A percentile compares a stretch with the other conserved stretches of the same genome.
Conservation (phyloP, 1,284 basidiomycete species). For the Ustilago curta region DNA sequence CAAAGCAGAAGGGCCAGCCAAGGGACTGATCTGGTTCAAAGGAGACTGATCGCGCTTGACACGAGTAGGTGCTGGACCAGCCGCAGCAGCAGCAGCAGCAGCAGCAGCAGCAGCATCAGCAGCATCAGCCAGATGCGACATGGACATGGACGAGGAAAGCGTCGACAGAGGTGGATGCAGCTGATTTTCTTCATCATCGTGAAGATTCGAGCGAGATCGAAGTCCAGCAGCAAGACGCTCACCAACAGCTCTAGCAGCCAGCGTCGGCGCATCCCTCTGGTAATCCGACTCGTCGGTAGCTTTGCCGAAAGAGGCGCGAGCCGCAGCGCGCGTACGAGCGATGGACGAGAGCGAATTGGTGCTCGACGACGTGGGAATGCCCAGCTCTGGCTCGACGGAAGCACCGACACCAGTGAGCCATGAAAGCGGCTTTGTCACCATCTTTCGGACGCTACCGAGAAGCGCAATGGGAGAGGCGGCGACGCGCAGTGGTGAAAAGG, state of each 20-base stretch:
- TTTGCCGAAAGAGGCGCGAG: constrained; percentile 25
- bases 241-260: constrained; percentile 48
- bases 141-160: constrained; percentile 23
- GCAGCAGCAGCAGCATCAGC: no score
- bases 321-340: constrained; percentile 39
- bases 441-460: constrained; percentile 53
- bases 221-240: constrained; percentile 50
- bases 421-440: constrained; percentile 50
- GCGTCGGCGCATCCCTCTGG: constrained; percentile 40
- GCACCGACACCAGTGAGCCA: constrained; percentile 47
- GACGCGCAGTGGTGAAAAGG: constrained; percentile 45
- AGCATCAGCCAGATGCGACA: constrained; percentile 38
- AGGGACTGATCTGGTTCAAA: constrained; percentile 10
- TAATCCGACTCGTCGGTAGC: constrained; percentile 12
- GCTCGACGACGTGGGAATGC: constrained; percentile 48
- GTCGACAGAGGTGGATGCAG: constrained; percentile 23
- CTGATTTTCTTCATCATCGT: constrained; percentile 47
- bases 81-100: no score
- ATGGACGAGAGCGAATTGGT: constrained; percentile 48
- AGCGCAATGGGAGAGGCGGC: constrained; percentile 50
- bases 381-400: constrained; percentile 32
- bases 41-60: constrained; percentile 15
- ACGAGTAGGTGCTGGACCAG: constrained; percentile 24
- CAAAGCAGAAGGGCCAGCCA: constrained; percentile 32
- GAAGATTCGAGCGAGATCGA: constrained; percentile 32